Conservation (phyloP, 2,329 filamentous ascomycete genomes). For the Leptodontidium sp. region DNA sequence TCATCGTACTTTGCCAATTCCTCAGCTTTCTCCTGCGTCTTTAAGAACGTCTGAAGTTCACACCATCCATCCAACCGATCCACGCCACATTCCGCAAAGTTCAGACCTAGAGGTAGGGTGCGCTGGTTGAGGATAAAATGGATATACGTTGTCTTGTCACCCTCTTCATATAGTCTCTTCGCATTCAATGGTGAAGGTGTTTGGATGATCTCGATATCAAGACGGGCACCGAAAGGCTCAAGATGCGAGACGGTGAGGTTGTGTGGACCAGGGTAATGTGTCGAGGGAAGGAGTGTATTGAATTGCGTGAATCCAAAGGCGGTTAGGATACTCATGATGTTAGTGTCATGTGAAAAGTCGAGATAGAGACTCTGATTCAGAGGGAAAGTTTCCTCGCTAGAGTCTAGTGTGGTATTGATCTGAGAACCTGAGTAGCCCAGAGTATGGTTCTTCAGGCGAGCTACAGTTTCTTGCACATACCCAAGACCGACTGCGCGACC, state of each 20-base stretch:
- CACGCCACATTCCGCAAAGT: constrained; percentile 69
- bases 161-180: constrained; percentile 57
- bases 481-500: constrained; percentile 76
- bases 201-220: constrained; percentile 78
- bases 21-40: constrained; percentile 66
- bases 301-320: constrained; percentile 80
- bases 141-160: constrained; percentile 70
- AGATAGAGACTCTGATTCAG: constrained; percentile 77
- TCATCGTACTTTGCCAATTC: constrained; percentile 67
- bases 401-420: constrained; percentile 76
- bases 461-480: constrained; percentile 76
- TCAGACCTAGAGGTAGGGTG: constrained; percentile 72
- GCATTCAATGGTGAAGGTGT: constrained; percentile 69
- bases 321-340: constrained; percentile 73
- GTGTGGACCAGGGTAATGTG: constrained; percentile 62
- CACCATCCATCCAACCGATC: constrained; percentile 78
- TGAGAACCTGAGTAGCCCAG: constrained; percentile 65
- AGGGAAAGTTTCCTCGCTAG: constrained; percentile 73
- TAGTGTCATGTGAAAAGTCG: constrained; percentile 82
- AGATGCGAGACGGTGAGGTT: constrained; percentile 72
- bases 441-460: constrained; percentile 73
- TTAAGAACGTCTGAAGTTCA: constrained; percentile 72
- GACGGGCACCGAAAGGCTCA: constrained; percentile 74
- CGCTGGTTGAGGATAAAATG: constrained; percentile 80
- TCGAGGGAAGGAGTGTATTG: constrained; percentile 62